Evolutionary conservation across 2,329 filamentous ascomycete species (phyloP).

Genomic region (Cytospora leucostoma): DNA sequence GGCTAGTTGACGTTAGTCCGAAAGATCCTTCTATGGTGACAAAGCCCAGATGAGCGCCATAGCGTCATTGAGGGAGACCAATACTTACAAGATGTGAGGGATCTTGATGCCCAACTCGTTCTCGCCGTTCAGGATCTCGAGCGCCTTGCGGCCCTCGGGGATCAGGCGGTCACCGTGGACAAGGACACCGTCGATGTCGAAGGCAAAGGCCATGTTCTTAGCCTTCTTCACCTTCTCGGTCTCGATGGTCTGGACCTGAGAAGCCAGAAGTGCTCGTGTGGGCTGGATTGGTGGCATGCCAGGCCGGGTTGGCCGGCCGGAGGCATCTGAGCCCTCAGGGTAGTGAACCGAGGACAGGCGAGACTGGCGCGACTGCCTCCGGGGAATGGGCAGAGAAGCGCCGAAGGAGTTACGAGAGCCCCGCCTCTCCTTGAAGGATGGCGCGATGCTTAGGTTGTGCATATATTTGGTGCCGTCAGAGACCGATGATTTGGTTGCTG

Average conservation of each 20-base stretch:
- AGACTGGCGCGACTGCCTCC: slow-evolving; percentile 65
- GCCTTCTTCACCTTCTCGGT: slow-evolving; percentile 66
- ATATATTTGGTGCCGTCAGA: slow-evolving; percentile 70
- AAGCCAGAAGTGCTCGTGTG: slow-evolving; percentile 67
- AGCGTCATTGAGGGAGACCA: not conserved
- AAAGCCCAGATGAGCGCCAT: not conserved
- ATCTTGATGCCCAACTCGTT: slow-evolving; percentile 80
- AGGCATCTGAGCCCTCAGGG: slow-evolving; percentile 43
- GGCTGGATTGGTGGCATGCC: slow-evolving; percentile 61
- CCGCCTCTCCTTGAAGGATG: slow-evolving; percentile 67
- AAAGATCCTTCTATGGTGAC: not conserved
- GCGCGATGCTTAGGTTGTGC: slow-evolving; percentile 70
- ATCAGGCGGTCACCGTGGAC: slow-evolving; percentile 73
- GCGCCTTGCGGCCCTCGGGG: slow-evolving; percentile 64
- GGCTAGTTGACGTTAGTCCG: slow-evolving; percentile 31
- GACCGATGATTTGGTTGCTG: slow-evolving; percentile 67
- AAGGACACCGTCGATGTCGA: slow-evolving; percentile 77
- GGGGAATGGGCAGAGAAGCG: slow-evolving; percentile 70
- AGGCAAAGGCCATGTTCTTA: slow-evolving; percentile 81
- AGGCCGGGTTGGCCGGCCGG: slow-evolving; percentile 49
- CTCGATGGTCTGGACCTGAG: slow-evolving; percentile 69
- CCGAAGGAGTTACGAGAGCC: slow-evolving; percentile 77
- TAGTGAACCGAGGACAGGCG: slow-evolving; percentile 62
- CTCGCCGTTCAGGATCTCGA: slow-evolving; percentile 73
- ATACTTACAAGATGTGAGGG: slow-evolving; percentile 61